Evolutionary conservation across 2,329 filamentous ascomycete genomes (phyloP).

Genomic region (Shiraia bambusicola): DNA sequence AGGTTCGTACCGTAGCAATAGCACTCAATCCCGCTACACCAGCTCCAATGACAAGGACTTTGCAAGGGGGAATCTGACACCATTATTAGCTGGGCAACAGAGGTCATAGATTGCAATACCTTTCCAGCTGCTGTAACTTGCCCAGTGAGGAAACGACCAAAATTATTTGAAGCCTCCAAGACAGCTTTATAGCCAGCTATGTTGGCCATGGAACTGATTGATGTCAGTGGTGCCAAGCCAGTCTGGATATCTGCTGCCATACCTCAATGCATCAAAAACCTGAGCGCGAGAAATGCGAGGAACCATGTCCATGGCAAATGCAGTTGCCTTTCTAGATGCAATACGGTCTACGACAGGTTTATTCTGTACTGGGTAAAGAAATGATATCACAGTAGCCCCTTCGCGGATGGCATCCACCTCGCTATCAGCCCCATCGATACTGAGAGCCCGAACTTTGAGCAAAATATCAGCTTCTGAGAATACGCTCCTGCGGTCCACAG

Average conservation of each 20-base stretch:
- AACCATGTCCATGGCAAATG: constrained; percentile 91
- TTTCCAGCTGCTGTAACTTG: constrained; percentile 84
- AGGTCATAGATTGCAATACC: constrained; percentile 6
- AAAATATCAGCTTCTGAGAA: constrained; percentile 77
- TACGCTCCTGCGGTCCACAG: constrained; percentile 69
- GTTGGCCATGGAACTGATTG: constrained; percentile 82
- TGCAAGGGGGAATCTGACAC: constrained; percentile 79
- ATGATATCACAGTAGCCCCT: constrained; percentile 75
- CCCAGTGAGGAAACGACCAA: constrained; percentile 83
- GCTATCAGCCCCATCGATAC: constrained; percentile 56
- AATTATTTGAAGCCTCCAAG: constrained; percentile 84
- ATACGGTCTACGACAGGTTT: constrained; percentile 72
- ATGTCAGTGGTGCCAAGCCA: constrained; percentile 11
- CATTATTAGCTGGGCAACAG: constrained; percentile 1
- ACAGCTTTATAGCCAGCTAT: constrained; percentile 94
- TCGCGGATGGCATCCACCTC: constrained; percentile 70
- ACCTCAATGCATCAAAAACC: constrained; percentile 75
- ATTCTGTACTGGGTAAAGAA: constrained; percentile 82
- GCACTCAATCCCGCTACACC: constrained; percentile 87
- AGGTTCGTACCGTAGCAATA: constrained; percentile 66
- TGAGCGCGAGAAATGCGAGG: constrained; percentile 87
- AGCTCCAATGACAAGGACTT: constrained; percentile 86
- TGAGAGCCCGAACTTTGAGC: constrained; percentile 79
- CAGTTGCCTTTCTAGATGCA: constrained; percentile 68
- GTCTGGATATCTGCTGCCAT: background rate